Base-by-base conservation (phyloP, 2,329 filamentous ascomycete species). In the Sarocladium strictum region DNA sequence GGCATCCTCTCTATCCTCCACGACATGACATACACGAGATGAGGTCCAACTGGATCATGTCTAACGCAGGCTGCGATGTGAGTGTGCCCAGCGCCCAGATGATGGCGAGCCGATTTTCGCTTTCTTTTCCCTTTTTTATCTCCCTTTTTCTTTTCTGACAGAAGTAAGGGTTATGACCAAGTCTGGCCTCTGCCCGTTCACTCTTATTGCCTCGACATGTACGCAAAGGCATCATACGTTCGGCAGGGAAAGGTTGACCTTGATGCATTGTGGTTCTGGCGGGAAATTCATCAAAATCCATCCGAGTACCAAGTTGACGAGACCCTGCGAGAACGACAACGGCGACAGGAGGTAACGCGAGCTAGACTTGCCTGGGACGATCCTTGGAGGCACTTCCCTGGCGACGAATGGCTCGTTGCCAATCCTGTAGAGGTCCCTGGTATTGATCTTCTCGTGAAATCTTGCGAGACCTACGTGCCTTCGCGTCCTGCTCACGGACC, bases 151-250 rank as follows among this genome's bases (percentile, higher is more conserved):
- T n/a, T n/a, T n/a, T n/a, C n/a, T n/a, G n/a, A n/a, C n/a, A n/a
- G n/a, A n/a, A n/a, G n/a, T n/a, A n/a, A n/a, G n/a, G n/a, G n/a
- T n/a, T n/a, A n/a, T n/a, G n/a, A n/a, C n/a, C 10, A 4, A 10
- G 12, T 54, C 9, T 19, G 17, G 12, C 32, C 53, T 12, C 26
- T 49, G 15, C 15, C 50, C 5, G 50, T 19, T 9, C 50, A 53
- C 24, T 40, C 33, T 6, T 53, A 38, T 19, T 53, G 50, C 33
- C 50, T 53, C 5, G 50, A 53, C 33, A 40, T 53, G 12, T 53
- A 40, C 33, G 50, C 50, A n/a, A 53, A 53, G 24, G 33, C n/a
- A 5, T 53, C 50, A 12, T 40, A 26, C n/a, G 9, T 3, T 3
- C 6, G 21, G 6, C 17, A 3, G 32, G 17, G n/a, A 3, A 23